Evolutionary conservation across 345 rosid species (phyloP).

Genomic region (Lepidium aucheri): DNA sequence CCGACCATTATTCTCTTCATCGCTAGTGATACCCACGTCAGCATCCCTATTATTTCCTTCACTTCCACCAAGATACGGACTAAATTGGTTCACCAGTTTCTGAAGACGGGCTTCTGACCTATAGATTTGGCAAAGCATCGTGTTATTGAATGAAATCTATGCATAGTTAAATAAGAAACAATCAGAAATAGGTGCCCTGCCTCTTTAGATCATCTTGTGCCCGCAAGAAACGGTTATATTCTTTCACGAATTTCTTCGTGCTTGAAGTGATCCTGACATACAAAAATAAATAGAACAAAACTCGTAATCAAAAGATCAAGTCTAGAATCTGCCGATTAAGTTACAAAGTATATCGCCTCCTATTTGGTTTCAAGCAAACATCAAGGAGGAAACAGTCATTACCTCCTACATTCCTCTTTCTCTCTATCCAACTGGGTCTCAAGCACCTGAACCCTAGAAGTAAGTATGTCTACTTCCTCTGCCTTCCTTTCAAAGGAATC

Average conservation of each 20-base stretch:
- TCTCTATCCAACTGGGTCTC: slow-evolving; percentile 61
- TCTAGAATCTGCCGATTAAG: neutral
- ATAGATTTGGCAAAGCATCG: slow-evolving; percentile 14
- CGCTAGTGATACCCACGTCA: slow-evolving; percentile 52
- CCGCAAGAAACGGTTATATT: slow-evolving; percentile 45
- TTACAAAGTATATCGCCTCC: neutral
- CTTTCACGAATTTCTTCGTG: slow-evolving; percentile 69
- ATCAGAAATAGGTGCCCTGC: slow-evolving; percentile 20
- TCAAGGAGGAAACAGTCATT: slow-evolving; percentile 3
- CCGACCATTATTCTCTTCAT: slow-evolving; percentile 44
- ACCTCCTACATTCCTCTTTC: slow-evolving; percentile 78
- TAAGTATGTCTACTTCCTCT: slow-evolving; percentile 64
- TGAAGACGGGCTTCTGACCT: slow-evolving; percentile 75
- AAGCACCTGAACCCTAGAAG: slow-evolving; percentile 63
- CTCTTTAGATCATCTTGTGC: slow-evolving; percentile 74
- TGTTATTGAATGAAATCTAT: neutral
- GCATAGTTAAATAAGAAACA: neutral
- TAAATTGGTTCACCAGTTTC: slow-evolving; percentile 67
- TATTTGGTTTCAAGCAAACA: neutral
- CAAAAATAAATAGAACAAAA: slow-evolving; percentile 9
- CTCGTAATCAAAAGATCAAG: slow-evolving; percentile 9
- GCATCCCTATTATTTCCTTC: slow-evolving; percentile 57
- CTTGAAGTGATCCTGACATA: slow-evolving; percentile 61
- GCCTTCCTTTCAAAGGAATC: slow-evolving; percentile 43
- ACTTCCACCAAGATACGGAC: slow-evolving; percentile 32